Evolutionary conservation across 2,329 filamentous ascomycete species (phyloP), one percentile per base, ranked within the genome.

Genomic region (Sporothrix euskadiensis): DNA sequence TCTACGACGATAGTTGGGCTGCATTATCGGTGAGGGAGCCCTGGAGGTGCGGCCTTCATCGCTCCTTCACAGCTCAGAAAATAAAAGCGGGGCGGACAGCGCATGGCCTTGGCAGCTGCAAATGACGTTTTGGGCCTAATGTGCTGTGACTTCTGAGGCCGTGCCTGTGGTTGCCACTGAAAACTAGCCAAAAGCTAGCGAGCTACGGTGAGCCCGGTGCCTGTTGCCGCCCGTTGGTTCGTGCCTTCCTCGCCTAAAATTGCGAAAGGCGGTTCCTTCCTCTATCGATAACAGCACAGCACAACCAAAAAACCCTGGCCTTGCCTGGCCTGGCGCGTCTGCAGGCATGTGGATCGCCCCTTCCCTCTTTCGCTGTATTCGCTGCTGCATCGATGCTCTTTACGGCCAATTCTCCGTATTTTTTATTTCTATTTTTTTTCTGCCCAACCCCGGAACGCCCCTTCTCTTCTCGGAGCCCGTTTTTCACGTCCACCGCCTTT

Each of bases 121-220:
- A 69, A 69, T 69, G 63, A 72, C 71, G 63, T 72, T 69, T 72
- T 54, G 5, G 61, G 49, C 32, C 44, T 68, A 44, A 68, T 39
- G n/a, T 66, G 26, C 61, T 72, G 26, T 56, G 52, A 56, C 26
- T 30, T 54, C 52, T 44, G 41, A 3, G 41, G 41, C 41, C 26
- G 30, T 54, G 59, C 41, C 57, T 49, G 41, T n/a, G 41, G 10
- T 39, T 61, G 30, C 44, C 44, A 49, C 44, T 49, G 44, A 19
- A 49, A 49, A 19, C 10, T 49, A 14, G 6, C 10, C 14, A 14
- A 44, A 44, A 44, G 41, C 41, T 26, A 9, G 52, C 19, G 22
- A 56, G 22, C 30, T 26, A 56, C 52, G 22, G 52, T 56, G 22
- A 26, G 8, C 22, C 22, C 22, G 22, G 16, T 41, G 59, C 32